phyloP scores from a whole-genome alignment of 208 protist species.

The Crithidia bombi region DNA sequence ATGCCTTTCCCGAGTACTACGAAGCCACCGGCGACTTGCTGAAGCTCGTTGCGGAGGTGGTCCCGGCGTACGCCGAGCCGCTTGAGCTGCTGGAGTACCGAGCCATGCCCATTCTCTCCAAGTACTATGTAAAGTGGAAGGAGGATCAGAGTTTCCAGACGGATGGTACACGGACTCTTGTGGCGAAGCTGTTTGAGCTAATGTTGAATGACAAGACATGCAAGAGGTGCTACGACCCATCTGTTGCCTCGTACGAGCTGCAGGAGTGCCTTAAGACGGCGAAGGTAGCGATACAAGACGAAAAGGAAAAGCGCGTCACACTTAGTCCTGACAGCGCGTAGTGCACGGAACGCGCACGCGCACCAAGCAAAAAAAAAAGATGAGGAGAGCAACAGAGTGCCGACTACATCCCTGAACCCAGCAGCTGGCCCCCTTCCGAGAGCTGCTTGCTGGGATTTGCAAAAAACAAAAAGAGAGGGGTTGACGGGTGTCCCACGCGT shows the following conservation, averaged over 20 bases:
- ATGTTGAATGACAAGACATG: conserved; percentile 86
- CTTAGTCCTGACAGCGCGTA: background rate
- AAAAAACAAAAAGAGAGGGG: background rate
- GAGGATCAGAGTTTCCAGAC: conserved; percentile 79
- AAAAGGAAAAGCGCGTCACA: conserved; percentile 38
- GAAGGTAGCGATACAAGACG: conserved; percentile 47
- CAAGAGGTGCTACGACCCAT: conserved; percentile 79
- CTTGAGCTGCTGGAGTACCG: conserved; percentile 86
- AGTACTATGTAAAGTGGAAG: conserved; percentile 86
- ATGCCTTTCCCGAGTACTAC: conserved; percentile 89
- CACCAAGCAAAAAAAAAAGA: background rate
- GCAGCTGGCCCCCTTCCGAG: background rate
- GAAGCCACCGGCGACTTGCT: conserved; percentile 72
- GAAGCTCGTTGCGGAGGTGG: conserved; percentile 53
- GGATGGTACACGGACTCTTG: conserved; percentile 61
- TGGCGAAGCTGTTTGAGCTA: conserved; percentile 69
- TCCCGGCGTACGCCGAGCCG: conserved; percentile 61
- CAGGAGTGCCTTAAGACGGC: conserved; percentile 82
- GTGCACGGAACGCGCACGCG: background rate
- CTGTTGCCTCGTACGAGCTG: conserved; percentile 85
- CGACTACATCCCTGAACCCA: too few relatives aligned
- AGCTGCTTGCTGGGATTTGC: background rate
- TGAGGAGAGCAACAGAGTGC: background rate
- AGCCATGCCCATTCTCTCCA: conserved; percentile 85
- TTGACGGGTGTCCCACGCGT: too few relatives aligned